Evolutionary conservation across 2,329 filamentous ascomycete species (phyloP), one percentile per base, ranked within the genome.

Genomic region (Fonsecaea multimorphosa): DNA sequence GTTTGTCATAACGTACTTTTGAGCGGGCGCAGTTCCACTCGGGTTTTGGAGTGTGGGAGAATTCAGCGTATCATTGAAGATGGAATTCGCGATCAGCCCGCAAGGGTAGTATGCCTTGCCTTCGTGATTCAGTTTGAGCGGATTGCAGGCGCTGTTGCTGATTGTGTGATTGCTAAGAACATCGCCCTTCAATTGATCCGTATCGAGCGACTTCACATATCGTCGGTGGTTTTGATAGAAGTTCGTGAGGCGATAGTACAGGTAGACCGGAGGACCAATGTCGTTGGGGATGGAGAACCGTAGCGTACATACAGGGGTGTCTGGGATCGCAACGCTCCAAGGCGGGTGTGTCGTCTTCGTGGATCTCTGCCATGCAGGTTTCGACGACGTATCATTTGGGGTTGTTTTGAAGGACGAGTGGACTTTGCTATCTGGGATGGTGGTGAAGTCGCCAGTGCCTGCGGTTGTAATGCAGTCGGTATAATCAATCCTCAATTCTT

Each of bases 221-320:
- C 94, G 89, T 71, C 95, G 90, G 77, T 99, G 95, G 77, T 99
- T 99, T 79, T 99, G 95, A 82, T 98, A 98, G 81, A 99, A 99
- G 80, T 98, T 97, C 64, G 92, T 94, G 69, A 99, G 88, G 72
- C 91, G 90, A 79, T 99, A 99, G 82, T 97, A 99, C 78, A 98
- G 88, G 67, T 94, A 86, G 11, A 99, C 91, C 0, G 94, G 93
- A 0, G 93, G 87, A 2, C 85, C 84, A 78, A 99, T 89, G 65
- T 88, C 82, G 73, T 94, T 89, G 1, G 92, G 92, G 8, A 97
- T 88, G 38, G 86, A 82, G 79, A 98, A 97, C 68, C 87, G 84
- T 63, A 99, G 79, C 34, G 85, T 85, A 84, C 95, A 99, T 27
- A 83, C 77, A 11, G 78, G 78, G 3, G 79, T 86, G 73, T 75